These are phyloP conservation scores for Cydonia oblonga DNA, from an alignment of 331 rosid genomes.

Conservation along the genomic window DNA sequence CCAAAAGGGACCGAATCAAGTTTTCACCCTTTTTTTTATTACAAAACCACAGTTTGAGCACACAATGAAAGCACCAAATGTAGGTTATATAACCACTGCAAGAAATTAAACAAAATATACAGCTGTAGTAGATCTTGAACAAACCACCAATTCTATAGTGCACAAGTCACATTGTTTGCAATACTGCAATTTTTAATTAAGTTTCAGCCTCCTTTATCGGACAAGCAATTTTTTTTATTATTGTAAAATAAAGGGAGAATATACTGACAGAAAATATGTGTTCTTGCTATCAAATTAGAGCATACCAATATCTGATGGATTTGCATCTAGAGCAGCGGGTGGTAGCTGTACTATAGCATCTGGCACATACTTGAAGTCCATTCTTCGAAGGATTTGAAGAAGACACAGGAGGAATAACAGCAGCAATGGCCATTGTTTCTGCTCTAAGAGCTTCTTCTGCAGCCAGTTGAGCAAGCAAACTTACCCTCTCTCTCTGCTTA, in stretches of 20 bases:
- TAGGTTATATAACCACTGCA: background rate
- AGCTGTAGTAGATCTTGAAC: background rate
- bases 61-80: background rate
- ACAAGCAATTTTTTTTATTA: background rate
- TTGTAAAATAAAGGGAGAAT: background rate
- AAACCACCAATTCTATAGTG: background rate
- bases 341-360: slow-evolving; percentile 56
- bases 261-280: background rate
- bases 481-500: slow-evolving; percentile 54
- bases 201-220: background rate
- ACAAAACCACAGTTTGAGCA: background rate
- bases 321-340: slow-evolving; percentile 87
- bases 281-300: slow-evolving; percentile 8
- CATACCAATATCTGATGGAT: slow-evolving; percentile 66
- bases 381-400: slow-evolving; percentile 33
- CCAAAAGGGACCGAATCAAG: background rate
- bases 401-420: slow-evolving; percentile 39
- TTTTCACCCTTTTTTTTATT: background rate
- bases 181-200: background rate
- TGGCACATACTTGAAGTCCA: slow-evolving; percentile 48
- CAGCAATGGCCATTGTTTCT: slow-evolving; percentile 58
- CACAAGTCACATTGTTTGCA: background rate
- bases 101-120: background rate
- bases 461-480: slow-evolving; percentile 64
- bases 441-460: slow-evolving; percentile 60